Evolutionary conservation across 352 stramenopile genomes (phyloP).

Genomic region (Phytopythium litorale): DNA sequence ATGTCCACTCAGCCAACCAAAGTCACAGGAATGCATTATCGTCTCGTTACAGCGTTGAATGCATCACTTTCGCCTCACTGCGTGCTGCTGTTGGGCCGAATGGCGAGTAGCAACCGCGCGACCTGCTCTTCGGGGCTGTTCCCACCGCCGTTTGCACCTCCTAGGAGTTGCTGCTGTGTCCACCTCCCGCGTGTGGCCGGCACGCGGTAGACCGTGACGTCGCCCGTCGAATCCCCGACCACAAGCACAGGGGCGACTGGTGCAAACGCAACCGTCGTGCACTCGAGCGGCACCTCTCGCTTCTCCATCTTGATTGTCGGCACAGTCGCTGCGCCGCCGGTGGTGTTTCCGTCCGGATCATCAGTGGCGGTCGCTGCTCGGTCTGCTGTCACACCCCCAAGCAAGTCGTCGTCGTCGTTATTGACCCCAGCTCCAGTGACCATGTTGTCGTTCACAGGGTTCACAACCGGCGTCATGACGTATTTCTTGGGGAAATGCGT

Average conservation of each 20-base stretch:
- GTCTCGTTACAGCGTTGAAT: neutral
- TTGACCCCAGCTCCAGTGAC: constrained; percentile 5
- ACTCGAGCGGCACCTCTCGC: constrained; percentile 47
- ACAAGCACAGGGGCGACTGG: constrained; percentile 67
- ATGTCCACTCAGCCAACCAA: neutral
- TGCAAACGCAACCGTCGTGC: constrained; percentile 69
- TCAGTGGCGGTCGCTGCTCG: neutral
- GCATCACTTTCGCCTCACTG: neutral
- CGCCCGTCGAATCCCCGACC: constrained; percentile 68
- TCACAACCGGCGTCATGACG: constrained; percentile 9
- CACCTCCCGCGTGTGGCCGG: constrained; percentile 22
- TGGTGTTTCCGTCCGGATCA: constrained; percentile 4
- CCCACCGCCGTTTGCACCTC: constrained; percentile 9
- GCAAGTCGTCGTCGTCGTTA: constrained; percentile 6
- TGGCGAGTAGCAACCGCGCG: constrained; percentile 38
- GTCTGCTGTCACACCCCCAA: constrained; percentile 6
- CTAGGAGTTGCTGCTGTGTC: constrained; percentile 11
- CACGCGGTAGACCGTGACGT: constrained; percentile 75
- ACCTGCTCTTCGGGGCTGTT: constrained; percentile 48
- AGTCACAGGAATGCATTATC: neutral
- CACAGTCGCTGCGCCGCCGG: constrained; percentile 4
- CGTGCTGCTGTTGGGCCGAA: constrained; percentile 41
- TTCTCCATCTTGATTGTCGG: constrained; percentile 9
- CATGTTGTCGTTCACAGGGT: constrained; percentile 2
- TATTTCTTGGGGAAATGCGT: constrained; percentile 70